Evolutionary conservation across 768 basidiomycete genomes (phyloP).

Genomic region (Podaxis sp.): DNA sequence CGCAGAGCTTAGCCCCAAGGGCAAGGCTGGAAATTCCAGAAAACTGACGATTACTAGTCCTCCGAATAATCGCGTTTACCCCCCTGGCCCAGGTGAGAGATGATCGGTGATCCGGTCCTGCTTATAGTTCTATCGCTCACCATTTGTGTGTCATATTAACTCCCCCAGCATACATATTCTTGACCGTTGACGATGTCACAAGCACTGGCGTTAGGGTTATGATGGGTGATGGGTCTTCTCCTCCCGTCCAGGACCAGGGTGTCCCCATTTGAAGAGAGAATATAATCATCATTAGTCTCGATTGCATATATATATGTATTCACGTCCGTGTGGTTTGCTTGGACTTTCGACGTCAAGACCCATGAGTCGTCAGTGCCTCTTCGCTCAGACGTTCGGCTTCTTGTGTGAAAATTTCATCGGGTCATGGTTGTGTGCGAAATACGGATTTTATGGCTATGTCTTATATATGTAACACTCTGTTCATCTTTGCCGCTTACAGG

Average conservation of each 20-base stretch:
- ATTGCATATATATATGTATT: no score
- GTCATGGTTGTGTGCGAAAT: no score
- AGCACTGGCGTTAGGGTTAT: conserved; percentile 35
- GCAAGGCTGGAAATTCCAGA: conserved; percentile 22
- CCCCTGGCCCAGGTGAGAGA: conserved; percentile 36
- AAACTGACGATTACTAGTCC: conserved; percentile 31
- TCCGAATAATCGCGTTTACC: conserved; percentile 34
- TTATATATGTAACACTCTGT: no score
- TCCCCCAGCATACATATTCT: not conserved
- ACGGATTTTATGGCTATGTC: no score
- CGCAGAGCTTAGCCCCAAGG: conserved; percentile 25
- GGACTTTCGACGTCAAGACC: no score
- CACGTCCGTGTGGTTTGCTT: no score
- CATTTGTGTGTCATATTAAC: not conserved
- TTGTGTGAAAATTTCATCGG: no score
- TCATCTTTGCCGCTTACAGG: no score
- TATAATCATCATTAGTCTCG: no score
- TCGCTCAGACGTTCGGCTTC: no score
- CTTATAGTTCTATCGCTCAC: not conserved
- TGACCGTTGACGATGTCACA: conserved; percentile 20
- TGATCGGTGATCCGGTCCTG: not conserved
- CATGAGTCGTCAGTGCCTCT: no score
- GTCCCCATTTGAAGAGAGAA: conserved; percentile 6
- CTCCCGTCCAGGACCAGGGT: conserved; percentile 35
- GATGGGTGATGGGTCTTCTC: conserved; percentile 37